Base-by-base conservation (phyloP, 2,329 filamentous ascomycete genomes). In the Alternaria infectoria region DNA sequence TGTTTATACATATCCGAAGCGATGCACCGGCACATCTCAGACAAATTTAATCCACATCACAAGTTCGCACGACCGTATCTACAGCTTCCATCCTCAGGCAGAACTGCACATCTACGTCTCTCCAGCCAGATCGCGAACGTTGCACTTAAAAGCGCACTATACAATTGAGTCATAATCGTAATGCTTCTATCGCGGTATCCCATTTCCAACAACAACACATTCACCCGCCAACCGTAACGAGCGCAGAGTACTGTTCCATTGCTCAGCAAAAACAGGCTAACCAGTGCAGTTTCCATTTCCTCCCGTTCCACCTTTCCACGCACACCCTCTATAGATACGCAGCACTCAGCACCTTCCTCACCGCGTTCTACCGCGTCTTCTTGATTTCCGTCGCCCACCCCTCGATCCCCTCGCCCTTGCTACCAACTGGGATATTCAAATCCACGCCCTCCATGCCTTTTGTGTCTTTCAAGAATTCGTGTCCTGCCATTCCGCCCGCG, bases 401-500 rank as follows among this genome's bases (percentile, higher is more conserved):
- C 59, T 97, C 93, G 75, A 98, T 98, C 0, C 93, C 94, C 61
- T 97, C 95, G 2, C 95, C 95, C 61, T 89, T 89, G 68, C 90
- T 93, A 7, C 93, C 93, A 1, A 96, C 91, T 51, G 89, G 83
- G 30, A 97, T 85, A 15, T 91, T 88, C 65, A 97, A 86, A 77
- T 88, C 89, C 59, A 95, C 82, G 11, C 86, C 87, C 73, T 94
- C 90, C 94, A 99, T 98, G 8, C 94, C 95, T 32, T 91, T 90
- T 4, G 94, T 94, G 69, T 93, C 91, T 65, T 92, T 89, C 69
- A 98, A 81, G 87, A 95, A 98, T 6, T 84, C 79, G 72, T 97
- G 93, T 7, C 91, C 90, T 5, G 92, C 90, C 96, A 98, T 98
- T 6, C 96, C 96, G 36, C 96, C 96, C 1, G 96, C 96, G 77